These are phyloP conservation scores for Clonostachys byssicola DNA, from an alignment of 2,329 filamentous ascomycete genomes.

Conservation along the genomic window DNA sequence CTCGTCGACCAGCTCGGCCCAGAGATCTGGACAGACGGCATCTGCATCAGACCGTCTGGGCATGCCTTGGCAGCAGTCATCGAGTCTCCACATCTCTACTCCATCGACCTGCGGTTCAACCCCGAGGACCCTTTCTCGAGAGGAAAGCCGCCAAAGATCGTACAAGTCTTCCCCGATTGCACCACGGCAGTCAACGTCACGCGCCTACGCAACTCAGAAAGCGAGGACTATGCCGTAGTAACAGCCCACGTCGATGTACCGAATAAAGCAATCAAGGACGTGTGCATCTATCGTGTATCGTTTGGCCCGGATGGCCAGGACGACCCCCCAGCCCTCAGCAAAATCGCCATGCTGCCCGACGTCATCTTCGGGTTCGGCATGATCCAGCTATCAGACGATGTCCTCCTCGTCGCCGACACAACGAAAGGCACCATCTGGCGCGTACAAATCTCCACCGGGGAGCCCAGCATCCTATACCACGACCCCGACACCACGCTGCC, in stretches of 20 bases:
- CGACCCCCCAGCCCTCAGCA: neutral
- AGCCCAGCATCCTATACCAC: neutral
- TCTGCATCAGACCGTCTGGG: constrained; percentile 2
- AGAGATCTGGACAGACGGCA: constrained; percentile 2
- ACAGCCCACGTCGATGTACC: neutral
- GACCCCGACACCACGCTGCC: neutral
- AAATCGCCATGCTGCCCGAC: neutral
- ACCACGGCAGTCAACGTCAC: neutral
- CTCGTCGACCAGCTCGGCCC: constrained; percentile 4
- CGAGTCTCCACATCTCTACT: constrained; percentile 2
- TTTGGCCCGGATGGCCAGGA: neutral
- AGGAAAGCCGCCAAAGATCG: neutral
- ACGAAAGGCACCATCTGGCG: constrained; percentile 1
- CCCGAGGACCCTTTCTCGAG: neutral
- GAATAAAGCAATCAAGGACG: neutral
- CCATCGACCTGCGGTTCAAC: neutral
- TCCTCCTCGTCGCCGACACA: constrained; percentile 1
- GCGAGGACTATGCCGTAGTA: neutral
- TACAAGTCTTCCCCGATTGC: neutral
- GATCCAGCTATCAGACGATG: neutral
- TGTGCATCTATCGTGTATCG: neutral
- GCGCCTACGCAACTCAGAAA: neutral
- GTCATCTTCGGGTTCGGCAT: neutral
- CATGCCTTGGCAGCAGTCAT: neutral
- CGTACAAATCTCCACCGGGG: neutral